A percentile compares a stretch with the other conserved stretches of the same genome.
Evolutionary conservation across 202 grass and related monocot species (phyloP).

Genomic region (Bolboschoenoplectus hybrid): DNA sequence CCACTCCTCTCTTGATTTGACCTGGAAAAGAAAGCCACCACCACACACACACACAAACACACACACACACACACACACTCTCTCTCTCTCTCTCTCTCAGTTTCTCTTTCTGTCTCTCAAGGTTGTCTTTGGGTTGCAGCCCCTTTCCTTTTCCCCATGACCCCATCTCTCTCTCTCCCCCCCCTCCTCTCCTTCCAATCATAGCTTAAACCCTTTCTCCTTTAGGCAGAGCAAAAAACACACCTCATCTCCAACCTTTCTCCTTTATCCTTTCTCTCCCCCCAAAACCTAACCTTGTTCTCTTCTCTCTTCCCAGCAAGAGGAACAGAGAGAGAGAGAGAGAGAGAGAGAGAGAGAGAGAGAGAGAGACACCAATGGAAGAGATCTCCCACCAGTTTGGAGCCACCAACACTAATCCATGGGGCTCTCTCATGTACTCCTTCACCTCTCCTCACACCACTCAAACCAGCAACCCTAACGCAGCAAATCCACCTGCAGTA

Average conservation of each 20-base stretch:
- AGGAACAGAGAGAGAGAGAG: conserved; percentile 40
- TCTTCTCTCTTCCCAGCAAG: conserved; percentile 41
- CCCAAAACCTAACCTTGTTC: conserved; percentile 54
- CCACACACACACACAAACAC: conserved; percentile 5
- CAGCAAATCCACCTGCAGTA: conserved; percentile 47
- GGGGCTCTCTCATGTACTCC: conserved; percentile 47
- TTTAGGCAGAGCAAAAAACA: conserved; percentile 29
- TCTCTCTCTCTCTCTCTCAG: conserved; percentile 38
- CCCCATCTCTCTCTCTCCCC: background rate
- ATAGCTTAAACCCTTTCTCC: conserved; percentile 45
- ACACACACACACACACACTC: background rate
- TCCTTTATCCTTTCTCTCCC: conserved; percentile 27
- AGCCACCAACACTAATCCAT: conserved; percentile 49
- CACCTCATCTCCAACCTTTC: conserved; percentile 36
- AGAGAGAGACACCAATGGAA: conserved; percentile 65
- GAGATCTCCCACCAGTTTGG: conserved; percentile 81
- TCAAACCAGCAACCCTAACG: conserved; percentile 43
- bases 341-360: conserved; percentile 46
- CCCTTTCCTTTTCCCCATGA: conserved; percentile 54
- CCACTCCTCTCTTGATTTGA: conserved; percentile 47
- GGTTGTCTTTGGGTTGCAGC: conserved; percentile 38
- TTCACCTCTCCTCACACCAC: conserved; percentile 41
- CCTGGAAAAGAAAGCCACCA: conserved; percentile 47
- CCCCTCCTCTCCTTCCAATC: conserved; percentile 49
- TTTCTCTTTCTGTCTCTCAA: conserved; percentile 40